Conservation (phyloP, 2,329 filamentous ascomycete genomes). For the Neopestalotiopsis clavispora region DNA sequence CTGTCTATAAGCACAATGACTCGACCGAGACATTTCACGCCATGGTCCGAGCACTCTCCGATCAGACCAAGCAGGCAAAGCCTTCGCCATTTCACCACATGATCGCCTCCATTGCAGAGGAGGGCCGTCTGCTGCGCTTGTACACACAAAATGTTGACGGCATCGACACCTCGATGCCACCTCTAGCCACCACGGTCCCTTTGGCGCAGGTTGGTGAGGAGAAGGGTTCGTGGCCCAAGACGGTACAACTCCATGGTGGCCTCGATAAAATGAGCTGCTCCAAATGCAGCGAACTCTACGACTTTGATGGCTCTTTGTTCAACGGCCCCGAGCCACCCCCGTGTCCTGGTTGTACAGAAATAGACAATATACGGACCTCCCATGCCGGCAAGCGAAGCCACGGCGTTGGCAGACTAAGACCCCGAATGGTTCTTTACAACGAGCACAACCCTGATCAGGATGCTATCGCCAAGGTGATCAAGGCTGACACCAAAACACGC, state of each 20-base stretch:
- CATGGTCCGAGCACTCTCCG: constrained; percentile 90
- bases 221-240: constrained; percentile 91
- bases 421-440: constrained; percentile 95
- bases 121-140: constrained; percentile 84
- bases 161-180: constrained; percentile 83
- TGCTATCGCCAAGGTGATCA: constrained; percentile 89
- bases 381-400: constrained; percentile 88
- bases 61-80: constrained; percentile 75
- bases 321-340: constrained; percentile 82
- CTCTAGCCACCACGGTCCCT: constrained; percentile 80
- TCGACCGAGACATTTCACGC: constrained; percentile 92
- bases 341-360: constrained; percentile 75
- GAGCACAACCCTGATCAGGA: constrained; percentile 97
- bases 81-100: constrained; percentile 94
- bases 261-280: constrained; percentile 96
- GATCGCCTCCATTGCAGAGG: constrained; percentile 84
- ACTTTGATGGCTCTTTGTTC: constrained; percentile 81
- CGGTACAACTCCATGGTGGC: constrained; percentile 91
- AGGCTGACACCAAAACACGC: constrained; percentile 80
- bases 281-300: constrained; percentile 80
- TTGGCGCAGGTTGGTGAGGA: constrained; percentile 76
- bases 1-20: constrained; percentile 90
- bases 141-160: constrained; percentile 98
- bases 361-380: constrained; percentile 76
- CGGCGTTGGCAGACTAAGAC: constrained; percentile 86